Percentiles rank a stretch among this genome's conserved stretches.
Evolutionary conservation across 495 filamentous ascomycete genomes (phyloP).

Genomic region (Penicillium macrosclerotiorum): DNA sequence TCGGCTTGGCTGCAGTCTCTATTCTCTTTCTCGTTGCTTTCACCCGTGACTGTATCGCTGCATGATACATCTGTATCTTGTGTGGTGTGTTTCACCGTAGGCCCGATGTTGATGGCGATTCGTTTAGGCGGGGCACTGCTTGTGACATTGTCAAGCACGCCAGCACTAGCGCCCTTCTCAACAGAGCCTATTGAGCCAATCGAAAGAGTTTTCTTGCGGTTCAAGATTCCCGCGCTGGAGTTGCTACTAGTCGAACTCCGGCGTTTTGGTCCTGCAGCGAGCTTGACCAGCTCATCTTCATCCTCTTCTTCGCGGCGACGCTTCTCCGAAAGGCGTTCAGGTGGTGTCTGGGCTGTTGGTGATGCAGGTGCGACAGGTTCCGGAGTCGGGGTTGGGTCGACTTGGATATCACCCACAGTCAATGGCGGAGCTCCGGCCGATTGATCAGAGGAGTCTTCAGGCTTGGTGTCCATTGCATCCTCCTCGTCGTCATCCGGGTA

Average conservation of each 20-base stretch:
- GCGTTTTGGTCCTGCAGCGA: constrained; percentile 63
- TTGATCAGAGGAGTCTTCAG: constrained; percentile 20
- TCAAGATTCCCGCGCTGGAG: constrained; percentile 32
- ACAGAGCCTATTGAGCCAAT: constrained; percentile 26
- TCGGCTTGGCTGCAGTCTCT: constrained; percentile 28
- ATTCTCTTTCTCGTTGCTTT: constrained; percentile 41
- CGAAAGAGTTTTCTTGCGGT: constrained; percentile 43
- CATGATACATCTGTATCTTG: constrained; percentile 15
- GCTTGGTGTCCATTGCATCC: constrained; percentile 52
- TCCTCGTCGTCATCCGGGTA: constrained; percentile 86
- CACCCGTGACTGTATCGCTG: constrained; percentile 9
- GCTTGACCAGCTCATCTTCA: constrained; percentile 73
- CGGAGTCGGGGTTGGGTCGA: constrained; percentile 22
- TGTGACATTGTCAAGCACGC: constrained; percentile 20
- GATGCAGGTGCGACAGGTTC: constrained; percentile 29
- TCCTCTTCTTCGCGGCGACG: constrained; percentile 89
- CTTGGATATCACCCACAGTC: constrained; percentile 10
- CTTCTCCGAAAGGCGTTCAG: constrained; percentile 84
- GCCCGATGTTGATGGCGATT: constrained; percentile 50
- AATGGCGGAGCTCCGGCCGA: constrained; percentile 18
- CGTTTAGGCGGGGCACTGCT: constrained; percentile 42
- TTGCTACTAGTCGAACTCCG: constrained; percentile 51
- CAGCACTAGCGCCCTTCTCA: constrained; percentile 31
- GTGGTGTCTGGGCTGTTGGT: constrained; percentile 36
- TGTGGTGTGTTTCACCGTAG: constrained; percentile 15